Percentiles rank a stretch among this genome's conserved stretches.
Conservation (phyloP, 176 grass and related monocot species). For the Rhynchospora pubera region DNA sequence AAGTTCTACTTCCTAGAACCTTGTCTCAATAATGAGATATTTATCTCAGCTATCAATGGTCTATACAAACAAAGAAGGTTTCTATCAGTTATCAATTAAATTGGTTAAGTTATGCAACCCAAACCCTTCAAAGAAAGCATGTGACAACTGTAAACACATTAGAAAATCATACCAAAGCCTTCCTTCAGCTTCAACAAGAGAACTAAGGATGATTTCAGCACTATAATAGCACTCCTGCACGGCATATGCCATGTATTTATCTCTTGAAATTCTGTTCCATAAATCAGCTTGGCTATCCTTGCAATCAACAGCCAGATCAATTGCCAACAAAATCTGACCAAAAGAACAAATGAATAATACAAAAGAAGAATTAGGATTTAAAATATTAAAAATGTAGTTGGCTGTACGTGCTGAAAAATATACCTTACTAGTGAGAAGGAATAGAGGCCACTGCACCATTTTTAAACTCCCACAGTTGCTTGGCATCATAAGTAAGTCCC, state of each 20-base stretch:
- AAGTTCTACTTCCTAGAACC: background rate
- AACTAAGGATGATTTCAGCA: constrained; percentile 63
- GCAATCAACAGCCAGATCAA: constrained; percentile 68
- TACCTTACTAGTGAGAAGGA: constrained; percentile 95
- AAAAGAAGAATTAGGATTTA: background rate
- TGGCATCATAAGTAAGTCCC: constrained; percentile 96
- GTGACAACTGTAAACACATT: background rate
- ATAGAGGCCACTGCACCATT: constrained; percentile 93
- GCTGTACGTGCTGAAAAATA: constrained; percentile 17
- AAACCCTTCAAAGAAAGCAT: background rate
- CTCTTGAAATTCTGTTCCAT: constrained; percentile 78
- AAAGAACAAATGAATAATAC: constrained; percentile 26
- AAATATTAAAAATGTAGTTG: constrained; percentile 14
- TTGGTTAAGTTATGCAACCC: background rate
- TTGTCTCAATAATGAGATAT: background rate
- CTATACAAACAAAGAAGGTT: background rate
- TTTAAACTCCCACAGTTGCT: constrained; percentile 74
- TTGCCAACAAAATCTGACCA: constrained; percentile 85
- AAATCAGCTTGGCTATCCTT: constrained; percentile 71
- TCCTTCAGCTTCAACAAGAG: constrained; percentile 85
- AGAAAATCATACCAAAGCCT: constrained; percentile 58
- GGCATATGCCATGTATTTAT: constrained; percentile 97
- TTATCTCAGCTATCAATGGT: background rate
- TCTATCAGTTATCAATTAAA: background rate
- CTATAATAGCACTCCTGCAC: constrained; percentile 88